These are phyloP conservation scores for Senecio squalidus DNA, from an alignment of 140 eudicot genomes.

Conservation along the genomic window DNA sequence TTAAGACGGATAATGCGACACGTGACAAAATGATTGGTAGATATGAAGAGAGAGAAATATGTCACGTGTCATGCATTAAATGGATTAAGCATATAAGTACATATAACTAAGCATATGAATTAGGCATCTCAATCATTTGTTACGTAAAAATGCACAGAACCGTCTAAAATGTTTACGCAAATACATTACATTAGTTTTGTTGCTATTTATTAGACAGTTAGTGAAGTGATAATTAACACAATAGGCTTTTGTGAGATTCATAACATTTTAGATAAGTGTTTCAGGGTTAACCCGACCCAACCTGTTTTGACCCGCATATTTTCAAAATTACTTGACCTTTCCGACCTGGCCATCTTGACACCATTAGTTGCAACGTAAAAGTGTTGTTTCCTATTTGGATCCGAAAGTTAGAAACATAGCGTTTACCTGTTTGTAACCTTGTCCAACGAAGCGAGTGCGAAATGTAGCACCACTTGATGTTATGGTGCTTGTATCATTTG, in stretches of 20 bases:
- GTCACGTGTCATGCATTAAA: too few relatives aligned
- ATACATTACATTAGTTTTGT: not conserved
- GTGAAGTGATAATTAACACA: not conserved
- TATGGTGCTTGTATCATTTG: slow-evolving; percentile 30
- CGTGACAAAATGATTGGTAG: too few relatives aligned
- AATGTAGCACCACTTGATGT: slow-evolving; percentile 43
- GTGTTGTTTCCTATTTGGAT: not conserved
- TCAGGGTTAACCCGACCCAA: not conserved
- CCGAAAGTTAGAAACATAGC: not conserved
- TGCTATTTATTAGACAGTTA: not conserved
- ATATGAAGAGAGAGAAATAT: too few relatives aligned
- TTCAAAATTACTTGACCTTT: too few relatives aligned
- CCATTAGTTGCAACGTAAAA: not conserved
- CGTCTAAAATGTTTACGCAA: not conserved
- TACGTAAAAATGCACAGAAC: not conserved
- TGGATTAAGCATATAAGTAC: too few relatives aligned
- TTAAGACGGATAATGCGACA: too few relatives aligned
- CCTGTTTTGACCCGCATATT: too few relatives aligned
- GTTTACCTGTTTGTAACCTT: slow-evolving; percentile 94
- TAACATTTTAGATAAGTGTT: not conserved
- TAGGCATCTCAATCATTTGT: too few relatives aligned
- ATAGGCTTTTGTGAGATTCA: not conserved
- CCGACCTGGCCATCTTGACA: not conserved
- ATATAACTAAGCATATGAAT: too few relatives aligned
- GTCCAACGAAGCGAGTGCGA: slow-evolving; percentile 80